Base-by-base conservation (phyloP, 1,284 basidiomycete genomes). In the Sporisorium exsertum region DNA sequence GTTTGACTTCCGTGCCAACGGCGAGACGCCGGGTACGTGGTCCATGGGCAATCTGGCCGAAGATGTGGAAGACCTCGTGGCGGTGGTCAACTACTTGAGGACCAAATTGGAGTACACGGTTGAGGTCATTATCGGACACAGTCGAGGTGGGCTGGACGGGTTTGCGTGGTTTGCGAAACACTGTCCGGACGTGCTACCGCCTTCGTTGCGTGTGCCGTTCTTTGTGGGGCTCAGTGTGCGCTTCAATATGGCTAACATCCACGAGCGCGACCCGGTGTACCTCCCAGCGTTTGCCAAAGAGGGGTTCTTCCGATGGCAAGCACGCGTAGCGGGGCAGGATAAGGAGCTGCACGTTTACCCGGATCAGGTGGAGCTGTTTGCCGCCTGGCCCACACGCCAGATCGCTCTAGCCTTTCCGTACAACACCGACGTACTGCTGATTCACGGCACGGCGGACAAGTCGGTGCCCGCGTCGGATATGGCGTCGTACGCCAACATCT, bases 1-100 rank as follows among this genome's bases (percentile, higher is more conserved):
- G 35, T 93, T 94, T 81, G 93, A 94, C 82, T 94, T 94, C 86
- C 89, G 92, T 13, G 70, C 63, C 32, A 76, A 76, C 45, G 65
- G 52, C 3, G 77, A 75, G 37, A 72, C 73, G 1, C 73, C 73
- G 6, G 73, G 73, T 10, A 57, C 55, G 3, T 76, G 73, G 73
- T 64, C 57, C 0, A 76, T 76, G 65, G 61, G 69, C 8, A 63
- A 60, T 42, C 49, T 76, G 18, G 59, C 63, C 6, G 64, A 78
- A 15, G 78, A 79, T 53, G 53, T 79, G 2, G 66, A 77, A 24
- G 78, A 79, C 22, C 54, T 79, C 4, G 56, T 66, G 0, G 60
- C 68, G 3, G 71, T 74, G 0, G 51, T 79, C 20, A 55, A 64
- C 40, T 72, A 69, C 29, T 53, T 79, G 4, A 52, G 71, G 5